phyloP scores from a whole-genome alignment of 2,329 filamentous ascomycete species.

The Lasiodiplodia gonubiensis region DNA sequence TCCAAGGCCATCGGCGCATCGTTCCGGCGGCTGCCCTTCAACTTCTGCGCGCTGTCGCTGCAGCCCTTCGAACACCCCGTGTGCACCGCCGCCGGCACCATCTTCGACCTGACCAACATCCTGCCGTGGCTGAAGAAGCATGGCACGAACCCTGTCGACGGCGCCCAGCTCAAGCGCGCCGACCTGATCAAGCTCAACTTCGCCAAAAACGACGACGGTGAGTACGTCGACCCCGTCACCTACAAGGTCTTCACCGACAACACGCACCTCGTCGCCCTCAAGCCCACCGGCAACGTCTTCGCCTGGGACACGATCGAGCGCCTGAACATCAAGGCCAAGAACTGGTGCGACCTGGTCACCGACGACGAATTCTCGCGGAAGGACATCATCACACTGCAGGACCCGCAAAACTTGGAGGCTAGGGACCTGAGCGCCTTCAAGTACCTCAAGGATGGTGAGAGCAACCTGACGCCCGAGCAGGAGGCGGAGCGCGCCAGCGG shows the following conservation, averaged over 20 bases:
- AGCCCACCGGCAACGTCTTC: slow-evolving; percentile 91
- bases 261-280: slow-evolving; percentile 90
- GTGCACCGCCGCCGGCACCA: slow-evolving; percentile 83
- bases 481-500: slow-evolving; percentile 69
- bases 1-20: slow-evolving; percentile 62
- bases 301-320: slow-evolving; percentile 94
- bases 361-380: slow-evolving; percentile 85
- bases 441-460: slow-evolving; percentile 80
- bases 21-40: slow-evolving; percentile 93
- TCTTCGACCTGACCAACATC: slow-evolving; percentile 96
- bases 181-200: slow-evolving; percentile 93
- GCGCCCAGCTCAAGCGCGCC: slow-evolving; percentile 74
- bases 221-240: slow-evolving; percentile 94
- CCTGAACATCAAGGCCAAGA: slow-evolving; percentile 95
- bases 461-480: slow-evolving; percentile 70
- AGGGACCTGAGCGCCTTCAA: slow-evolving; percentile 88
- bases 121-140: slow-evolving; percentile 93
- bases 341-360: slow-evolving; percentile 89
- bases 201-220: slow-evolving; percentile 86
- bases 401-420: slow-evolving; percentile 86
- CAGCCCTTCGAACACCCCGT: slow-evolving; percentile 96
- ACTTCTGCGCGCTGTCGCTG: slow-evolving; percentile 94
- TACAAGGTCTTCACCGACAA: slow-evolving; percentile 99
- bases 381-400: slow-evolving; percentile 95
- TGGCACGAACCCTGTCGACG: slow-evolving; percentile 88